Evolutionary conservation across 805 yeast genomes (phyloP), one percentile per base, ranked within the genome.

Genomic region (Cyberlindnera americana): DNA sequence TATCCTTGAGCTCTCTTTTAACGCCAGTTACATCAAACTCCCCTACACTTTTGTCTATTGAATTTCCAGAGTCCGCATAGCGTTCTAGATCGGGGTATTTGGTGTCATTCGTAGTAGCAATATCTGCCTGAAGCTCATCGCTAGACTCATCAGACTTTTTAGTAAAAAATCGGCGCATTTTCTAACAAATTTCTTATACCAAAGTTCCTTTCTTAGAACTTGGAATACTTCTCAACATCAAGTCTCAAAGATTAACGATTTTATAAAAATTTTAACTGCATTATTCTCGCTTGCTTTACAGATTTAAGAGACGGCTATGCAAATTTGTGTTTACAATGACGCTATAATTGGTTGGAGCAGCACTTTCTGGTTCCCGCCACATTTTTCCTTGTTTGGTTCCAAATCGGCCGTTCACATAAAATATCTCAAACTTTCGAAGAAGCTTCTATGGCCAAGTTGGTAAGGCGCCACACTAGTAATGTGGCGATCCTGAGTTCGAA

Each of bases 401-500:
- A 21, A 21, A n/a, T n/a, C n/a, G n/a, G n/a, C n/a, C n/a, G n/a
- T n/a, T n/a, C n/a, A n/a, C n/a, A n/a, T n/a, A n/a, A n/a, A n/a
- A n/a, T n/a, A n/a, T 21, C 23, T 21, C 23, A 7, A 21, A 21
- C 23, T 23, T 26, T 28, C 23, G 33, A 41, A 37, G 33, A 27
- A 41, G 72, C 73, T 70, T 67, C 65, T 69, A 68, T 69, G 75
- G 73, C 74, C 73, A 68, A 70, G 74, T 66, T 77, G 85, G 84
- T 78, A 78, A 81, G 81, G 85, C 85, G 84, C 77, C 72, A 79
- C 83, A 78, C 84, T 78, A 77, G 83, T 79, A 79, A 78, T 78
- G 85, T 78, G 72, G 77, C 78, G 83, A 79, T 78, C 84, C 78
- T 78, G 81, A 76, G 82, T 76, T 76, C 82, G 75, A 76, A 66